Base-by-base conservation (phyloP, 495 filamentous ascomycete genomes). In the Haplographium delicatum region DNA sequence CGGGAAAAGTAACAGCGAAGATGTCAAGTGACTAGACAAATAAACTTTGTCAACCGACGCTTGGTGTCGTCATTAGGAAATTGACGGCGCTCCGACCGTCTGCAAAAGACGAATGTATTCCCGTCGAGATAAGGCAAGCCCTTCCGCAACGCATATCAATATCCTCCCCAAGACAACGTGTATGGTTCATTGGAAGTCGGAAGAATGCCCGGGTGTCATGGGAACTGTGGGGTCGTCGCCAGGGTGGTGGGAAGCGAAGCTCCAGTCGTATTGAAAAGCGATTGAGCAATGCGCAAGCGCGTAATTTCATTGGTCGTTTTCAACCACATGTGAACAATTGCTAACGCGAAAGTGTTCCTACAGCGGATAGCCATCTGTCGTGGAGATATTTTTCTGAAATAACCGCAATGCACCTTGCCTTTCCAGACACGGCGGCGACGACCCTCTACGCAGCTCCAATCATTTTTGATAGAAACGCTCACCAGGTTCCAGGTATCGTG, bases 391-490 rank as follows among this genome's bases (percentile, higher is more conserved):
- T 85, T 61, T 68, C 71, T 25, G 69, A 74, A 37, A 75, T 85
- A 33, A 80, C 75, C 18, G 74, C 66, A 19, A 74, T 82, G 62
- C 83, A 86, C 56, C 66, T 72, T 31, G 51, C 67, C 1, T 64
- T 80, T 50, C 67, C 72, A 30, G 72, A 76, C 10, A 81, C 77
- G 8, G 73, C 75, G 1, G 68, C 61, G 16, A 83, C 75, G 2
- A 80, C 81, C 1, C 57, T 85, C 25, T 86, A 86, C 59, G 68
- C 76, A 30, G 78, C 79, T 13, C 83, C 82, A 15, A 84, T 86
- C 44, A 77, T 86, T 39, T 86, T 85, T 53, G 82, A 85, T 61
- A 78, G 83, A 50, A 86, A 85, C 58, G 77, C 82, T 9, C 76
- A 85, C 57, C 72, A 73, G 42, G 80, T 81, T 10, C 81, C 81